Percentiles rank a stretch among this genome's conserved stretches.
phyloP scores from a whole-genome alignment of 2,329 filamentous ascomycete genomes.

The Aurifilum marmelostoma region DNA sequence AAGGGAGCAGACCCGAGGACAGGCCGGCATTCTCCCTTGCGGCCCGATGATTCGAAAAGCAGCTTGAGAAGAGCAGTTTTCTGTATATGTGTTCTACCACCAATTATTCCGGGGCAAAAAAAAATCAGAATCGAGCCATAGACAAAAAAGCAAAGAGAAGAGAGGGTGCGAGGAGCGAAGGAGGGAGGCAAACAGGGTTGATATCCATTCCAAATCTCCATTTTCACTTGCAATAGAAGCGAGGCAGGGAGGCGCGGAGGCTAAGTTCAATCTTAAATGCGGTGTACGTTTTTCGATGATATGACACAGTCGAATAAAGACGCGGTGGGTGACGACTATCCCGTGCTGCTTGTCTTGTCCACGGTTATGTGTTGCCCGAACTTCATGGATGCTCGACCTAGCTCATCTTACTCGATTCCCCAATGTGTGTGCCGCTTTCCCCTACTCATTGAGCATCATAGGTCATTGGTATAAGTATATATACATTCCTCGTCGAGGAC shows the following conservation, averaged over 20 bases:
- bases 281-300: constrained; percentile 9
- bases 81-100: constrained; percentile 29
- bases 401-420: background rate
- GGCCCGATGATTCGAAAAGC: constrained; percentile 4
- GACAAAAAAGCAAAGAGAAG: constrained; percentile 20
- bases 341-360: background rate
- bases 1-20: background rate
- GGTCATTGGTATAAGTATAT: background rate
- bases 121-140: constrained; percentile 13
- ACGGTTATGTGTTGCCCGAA: background rate
- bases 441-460: background rate
- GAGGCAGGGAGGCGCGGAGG: constrained; percentile 6
- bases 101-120: constrained; percentile 9
- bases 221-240: constrained; percentile 13
- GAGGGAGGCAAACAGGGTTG: background rate
- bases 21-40: background rate
- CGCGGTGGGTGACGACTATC: background rate
- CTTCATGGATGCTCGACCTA: background rate
- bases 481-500: background rate
- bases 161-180: background rate
- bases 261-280: constrained; percentile 9
- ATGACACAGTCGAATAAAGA: background rate
- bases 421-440: no score
- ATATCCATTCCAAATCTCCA: constrained; percentile 22
- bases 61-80: constrained; percentile 16